Evolutionary conservation across 75 land plant genomes (phyloP), one percentile per base, ranked within the genome.

Genomic region (Adiantum capillusveneris): DNA sequence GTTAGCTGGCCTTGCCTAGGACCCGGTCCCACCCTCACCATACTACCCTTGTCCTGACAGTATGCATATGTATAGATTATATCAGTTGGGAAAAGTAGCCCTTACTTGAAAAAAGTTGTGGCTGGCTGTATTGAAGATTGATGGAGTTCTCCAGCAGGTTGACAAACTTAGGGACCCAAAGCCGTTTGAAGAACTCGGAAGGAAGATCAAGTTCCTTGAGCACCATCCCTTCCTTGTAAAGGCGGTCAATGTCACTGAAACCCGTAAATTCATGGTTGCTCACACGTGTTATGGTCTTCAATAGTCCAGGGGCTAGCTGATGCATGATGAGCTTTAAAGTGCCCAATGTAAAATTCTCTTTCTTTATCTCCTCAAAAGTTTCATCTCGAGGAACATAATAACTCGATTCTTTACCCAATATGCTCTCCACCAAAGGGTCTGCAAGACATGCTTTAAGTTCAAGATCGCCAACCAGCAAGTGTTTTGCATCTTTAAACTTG

Each of bases 161-260:
- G 3, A 17, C 6, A 14, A 46, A 6, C 22, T 21, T 3, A 18
- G 50, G 17, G 6, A 46, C 50, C 6, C 14, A 6, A 2, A 46
- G 22, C 6, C 5, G 12, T 21, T 46, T 46, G 17, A 21, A 17
- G 17, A 46, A 14, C 57, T 78, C 53, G 14, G 5, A 2, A 2
- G 5, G 12, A 2, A 2, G 13, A 2, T 46, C 22, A n/a, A n/a
- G 17, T 2, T n/a, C 17, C 17, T 75, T 79, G 19, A 78, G 64
- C 26, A 51, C 62, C 22, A 86, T 56, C 6, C 84, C 84, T 54
- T 78, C 90, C 1, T 72, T 66, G 72, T 82, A 89, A 25, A 89
- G 80, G 25, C 69, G 64, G 62, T 89, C 91, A 13, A 89, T 75
- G 21, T 89, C 83, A 1, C 76, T 28, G 42, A 89, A 83, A 18